Base-by-base conservation (phyloP, 495 filamentous ascomycete genomes). In the Trichocladium uniseriatum region DNA sequence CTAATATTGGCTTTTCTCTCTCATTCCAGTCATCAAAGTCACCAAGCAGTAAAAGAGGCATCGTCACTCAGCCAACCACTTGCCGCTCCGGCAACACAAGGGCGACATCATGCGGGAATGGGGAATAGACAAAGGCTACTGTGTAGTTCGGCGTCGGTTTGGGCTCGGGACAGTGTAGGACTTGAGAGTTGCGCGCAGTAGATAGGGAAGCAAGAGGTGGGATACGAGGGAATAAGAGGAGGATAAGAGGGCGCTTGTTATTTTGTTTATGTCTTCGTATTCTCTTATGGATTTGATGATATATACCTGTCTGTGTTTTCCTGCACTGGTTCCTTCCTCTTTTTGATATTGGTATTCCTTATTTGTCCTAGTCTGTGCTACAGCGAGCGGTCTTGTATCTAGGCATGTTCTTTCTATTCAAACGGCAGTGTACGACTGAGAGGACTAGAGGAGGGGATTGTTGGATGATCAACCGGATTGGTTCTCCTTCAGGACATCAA, bases 31-130 rank as follows among this genome's bases (percentile, higher is more conserved):
- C 43, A 13, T 60, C 53, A 38, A n/a, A n/a, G n/a, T 59, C 52
- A 13, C 42, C 53, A 63, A 57, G 53, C 51, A 63, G 53, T 58
- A n/a, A n/a, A n/a, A n/a, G n/a, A n/a, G n/a, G n/a, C n/a, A n/a
- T n/a, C n/a, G n/a, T n/a, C n/a, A n/a, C n/a, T n/a, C n/a, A n/a
- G n/a, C n/a, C n/a, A n/a, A n/a, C n/a, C n/a, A n/a, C n/a, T n/a
- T n/a, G n/a, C n/a, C n/a, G n/a, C n/a, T n/a, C n/a, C n/a, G n/a
- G n/a, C n/a, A n/a, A 4, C 5, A 4, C 3, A 20, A 7, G 13
- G 22, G 35, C 31, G 21, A 42, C 31, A 28, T 43, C 38, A 43
- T 50, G 20, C 29, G 38, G 38, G 38, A 43, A 36, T 9, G n/a
- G 15, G 22, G 14, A 27, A 16, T n/a, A 19, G 18, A 39, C n/a